Evolutionary conservation across 106 monocot genomes (phyloP).

Genomic region (Dendrobium chrysotoxum): DNA sequence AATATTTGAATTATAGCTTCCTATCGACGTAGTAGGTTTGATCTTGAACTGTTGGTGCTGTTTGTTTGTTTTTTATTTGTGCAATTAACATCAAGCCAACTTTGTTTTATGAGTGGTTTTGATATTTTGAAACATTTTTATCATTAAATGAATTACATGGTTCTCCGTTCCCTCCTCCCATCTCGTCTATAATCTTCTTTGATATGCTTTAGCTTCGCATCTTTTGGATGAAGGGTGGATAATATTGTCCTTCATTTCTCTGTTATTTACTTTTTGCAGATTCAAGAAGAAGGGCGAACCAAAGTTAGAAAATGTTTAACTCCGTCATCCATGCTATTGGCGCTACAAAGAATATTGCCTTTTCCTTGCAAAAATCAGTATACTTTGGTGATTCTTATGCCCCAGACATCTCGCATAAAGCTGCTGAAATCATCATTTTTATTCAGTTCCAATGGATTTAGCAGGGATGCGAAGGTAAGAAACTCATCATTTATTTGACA

Average conservation of each 20-base stretch:
- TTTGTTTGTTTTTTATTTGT: background rate
- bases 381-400: slow-evolving; percentile 87
- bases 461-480: slow-evolving; percentile 68
- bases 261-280: slow-evolving; percentile 22
- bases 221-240: background rate
- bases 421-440: slow-evolving; percentile 38
- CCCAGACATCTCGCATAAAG: slow-evolving; percentile 44
- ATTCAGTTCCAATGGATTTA: slow-evolving; percentile 24
- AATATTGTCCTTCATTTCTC: background rate
- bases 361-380: slow-evolving; percentile 82
- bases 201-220: background rate
- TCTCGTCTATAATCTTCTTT: background rate
- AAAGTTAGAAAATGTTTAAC: slow-evolving; percentile 65
- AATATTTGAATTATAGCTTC: background rate
- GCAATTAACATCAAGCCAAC: background rate
- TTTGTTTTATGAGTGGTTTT: background rate
- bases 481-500: background rate
- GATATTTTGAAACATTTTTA: background rate
- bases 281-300: slow-evolving; percentile 81
- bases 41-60: background rate
- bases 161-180: background rate
- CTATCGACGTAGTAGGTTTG: background rate
- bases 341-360: slow-evolving; percentile 80
- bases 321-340: slow-evolving; percentile 39
- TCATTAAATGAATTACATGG: background rate